These are phyloP conservation scores for Ramaria rubella DNA, from an alignment of 768 basidiomycete species.

Conservation along the genomic window DNA sequence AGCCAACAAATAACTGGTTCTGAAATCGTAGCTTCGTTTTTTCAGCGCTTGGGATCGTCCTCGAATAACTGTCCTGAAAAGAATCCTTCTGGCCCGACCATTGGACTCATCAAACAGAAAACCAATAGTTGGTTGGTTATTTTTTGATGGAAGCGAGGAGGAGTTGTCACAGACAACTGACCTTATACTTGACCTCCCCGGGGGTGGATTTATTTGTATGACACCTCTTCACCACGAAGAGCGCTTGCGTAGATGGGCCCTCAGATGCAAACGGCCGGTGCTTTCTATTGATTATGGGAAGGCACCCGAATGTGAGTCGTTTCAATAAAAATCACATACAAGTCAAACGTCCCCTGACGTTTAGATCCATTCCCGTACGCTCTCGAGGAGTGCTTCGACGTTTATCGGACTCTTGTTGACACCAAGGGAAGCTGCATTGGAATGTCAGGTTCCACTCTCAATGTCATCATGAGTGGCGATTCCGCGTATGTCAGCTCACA, in stretches of 20 bases:
- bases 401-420: constrained; percentile 74
- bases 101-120: constrained; percentile 66
- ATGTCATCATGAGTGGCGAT: constrained; percentile 81
- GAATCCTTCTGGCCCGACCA: constrained; percentile 80
- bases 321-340: neutral
- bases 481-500: constrained; percentile 72
- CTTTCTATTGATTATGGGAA: constrained; percentile 92
- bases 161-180: constrained; percentile 66
- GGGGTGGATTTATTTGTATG: constrained; percentile 97
- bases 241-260: constrained; percentile 80
- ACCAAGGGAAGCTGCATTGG: constrained; percentile 77
- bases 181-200: constrained; percentile 87
- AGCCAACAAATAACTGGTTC: neutral
- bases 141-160: constrained; percentile 63
- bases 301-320: constrained; percentile 80
- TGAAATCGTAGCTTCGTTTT: constrained; percentile 52
- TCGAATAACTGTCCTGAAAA: constrained; percentile 54
- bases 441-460: constrained; percentile 77
- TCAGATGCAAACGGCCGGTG: constrained; percentile 68
- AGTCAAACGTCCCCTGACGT: neutral
- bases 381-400: constrained; percentile 91
- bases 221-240: constrained; percentile 95
- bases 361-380: constrained; percentile 96
- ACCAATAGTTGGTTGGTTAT: constrained; percentile 79
- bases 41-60: constrained; percentile 50